Conservation (phyloP, 2,329 filamentous ascomycete species). For the Penicillium digitatum region DNA sequence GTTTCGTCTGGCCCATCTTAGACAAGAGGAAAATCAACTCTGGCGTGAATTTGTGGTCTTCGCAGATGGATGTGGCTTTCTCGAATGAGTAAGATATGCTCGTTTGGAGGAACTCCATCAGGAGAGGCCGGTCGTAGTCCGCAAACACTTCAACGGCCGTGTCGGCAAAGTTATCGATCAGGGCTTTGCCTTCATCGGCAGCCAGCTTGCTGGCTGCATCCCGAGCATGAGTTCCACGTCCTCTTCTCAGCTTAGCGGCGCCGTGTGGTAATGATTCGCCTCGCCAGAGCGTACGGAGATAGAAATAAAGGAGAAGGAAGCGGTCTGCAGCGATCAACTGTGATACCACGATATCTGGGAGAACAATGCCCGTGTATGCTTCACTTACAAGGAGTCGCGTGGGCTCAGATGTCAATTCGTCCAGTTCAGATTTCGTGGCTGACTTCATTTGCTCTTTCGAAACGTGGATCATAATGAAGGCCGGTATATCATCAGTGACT, state of each 20-base stretch:
- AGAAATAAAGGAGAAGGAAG: slow-evolving; percentile 82
- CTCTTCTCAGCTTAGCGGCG: slow-evolving; percentile 33
- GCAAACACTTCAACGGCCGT: slow-evolving; percentile 83
- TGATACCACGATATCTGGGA: slow-evolving; percentile 68
- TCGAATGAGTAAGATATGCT: slow-evolving; percentile 89
- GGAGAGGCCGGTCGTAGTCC: slow-evolving; percentile 69
- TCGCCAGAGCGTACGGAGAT: slow-evolving; percentile 80
- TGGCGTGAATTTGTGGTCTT: slow-evolving; percentile 73
- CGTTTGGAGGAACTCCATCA: slow-evolving; percentile 82
- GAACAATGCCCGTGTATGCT: slow-evolving; percentile 81
- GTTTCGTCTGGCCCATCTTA: slow-evolving; percentile 90
- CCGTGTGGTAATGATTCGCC: slow-evolving; percentile 58
- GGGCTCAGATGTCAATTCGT: slow-evolving; percentile 75
- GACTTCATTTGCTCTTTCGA: slow-evolving; percentile 63
- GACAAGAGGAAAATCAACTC: slow-evolving; percentile 95
- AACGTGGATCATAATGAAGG: slow-evolving; percentile 83
- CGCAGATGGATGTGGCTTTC: slow-evolving; percentile 67
- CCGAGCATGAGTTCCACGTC: slow-evolving; percentile 36
- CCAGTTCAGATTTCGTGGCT: slow-evolving; percentile 67
- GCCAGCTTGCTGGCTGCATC: slow-evolving; percentile 48
- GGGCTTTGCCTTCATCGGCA: slow-evolving; percentile 56
- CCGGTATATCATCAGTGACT: slow-evolving; percentile 82
- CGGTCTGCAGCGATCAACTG: slow-evolving; percentile 68
- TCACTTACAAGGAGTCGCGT: slow-evolving; percentile 85
- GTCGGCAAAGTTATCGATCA: slow-evolving; percentile 85